Conservation (phyloP, 1,284 basidiomycete species). For the Rhodotorula mucilaginosa region DNA sequence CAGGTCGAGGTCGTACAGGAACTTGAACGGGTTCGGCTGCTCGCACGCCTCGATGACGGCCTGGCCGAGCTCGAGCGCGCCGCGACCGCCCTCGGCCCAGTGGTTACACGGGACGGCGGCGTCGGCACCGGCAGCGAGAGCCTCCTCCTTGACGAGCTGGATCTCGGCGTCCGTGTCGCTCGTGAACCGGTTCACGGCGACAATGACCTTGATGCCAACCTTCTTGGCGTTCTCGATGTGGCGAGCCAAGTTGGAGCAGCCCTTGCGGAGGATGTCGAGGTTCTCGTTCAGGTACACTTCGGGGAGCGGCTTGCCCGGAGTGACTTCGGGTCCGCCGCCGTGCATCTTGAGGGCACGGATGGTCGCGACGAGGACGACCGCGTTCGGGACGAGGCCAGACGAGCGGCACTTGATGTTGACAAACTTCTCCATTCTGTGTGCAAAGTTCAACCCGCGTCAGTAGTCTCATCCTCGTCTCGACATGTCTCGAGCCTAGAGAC, state of each 20-base stretch:
- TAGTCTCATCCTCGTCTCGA: background rate
- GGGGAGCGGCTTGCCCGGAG: conserved; percentile 89
- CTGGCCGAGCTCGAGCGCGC: conserved; percentile 80
- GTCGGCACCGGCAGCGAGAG: conserved; percentile 84
- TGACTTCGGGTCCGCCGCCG: conserved; percentile 94
- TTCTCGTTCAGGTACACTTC: conserved; percentile 95
- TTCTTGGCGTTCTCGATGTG: conserved; percentile 95
- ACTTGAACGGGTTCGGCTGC: conserved; percentile 74
- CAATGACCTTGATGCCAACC: conserved; percentile 94
- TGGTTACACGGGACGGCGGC: conserved; percentile 94
- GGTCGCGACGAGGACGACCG: conserved; percentile 92
- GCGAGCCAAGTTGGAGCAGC: conserved; percentile 87
- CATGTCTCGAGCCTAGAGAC: background rate
- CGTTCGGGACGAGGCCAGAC: conserved; percentile 89
- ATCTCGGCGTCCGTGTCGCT: conserved; percentile 88
- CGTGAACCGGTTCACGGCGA: conserved; percentile 94
- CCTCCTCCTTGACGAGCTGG: conserved; percentile 74
- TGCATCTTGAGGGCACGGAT: conserved; percentile 99
- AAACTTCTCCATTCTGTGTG: conserved; percentile 64
- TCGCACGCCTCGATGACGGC: conserved; percentile 76
- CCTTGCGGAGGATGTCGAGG: conserved; percentile 82
- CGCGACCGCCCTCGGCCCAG: conserved; percentile 90
- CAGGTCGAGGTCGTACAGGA: conserved; percentile 71
- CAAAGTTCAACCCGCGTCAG: background rate
- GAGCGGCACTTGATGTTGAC: conserved; percentile 99